Evolutionary conservation across 352 stramenopile species (phyloP), one percentile per base, ranked within the genome.

Genomic region (Phytophthora rubi): DNA sequence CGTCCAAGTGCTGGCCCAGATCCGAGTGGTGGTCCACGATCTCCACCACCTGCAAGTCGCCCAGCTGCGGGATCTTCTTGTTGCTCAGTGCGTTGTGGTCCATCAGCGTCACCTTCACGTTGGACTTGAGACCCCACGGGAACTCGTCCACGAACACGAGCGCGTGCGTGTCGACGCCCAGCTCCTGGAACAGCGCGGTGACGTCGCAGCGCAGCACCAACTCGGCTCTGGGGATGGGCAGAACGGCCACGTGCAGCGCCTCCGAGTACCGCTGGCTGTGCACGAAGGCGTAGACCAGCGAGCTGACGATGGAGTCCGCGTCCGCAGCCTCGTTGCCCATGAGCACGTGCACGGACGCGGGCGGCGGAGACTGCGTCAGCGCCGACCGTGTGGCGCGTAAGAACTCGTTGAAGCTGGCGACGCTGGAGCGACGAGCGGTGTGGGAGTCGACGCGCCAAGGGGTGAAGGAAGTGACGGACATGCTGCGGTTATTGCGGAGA

Each of bases 1-100:
- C 84, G 13, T 76, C 28, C 12, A 68, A 35, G 45, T 95, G 85
- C 49, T 76, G 64, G 35, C 80, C 71, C 18, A 88, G 49, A 68
- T 95, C 88, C 63, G 79, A 83, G 69, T 95, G 88, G 63, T 95
- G 86, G 59, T 95, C 88, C 47, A 94, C 48, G 66, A 95, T 94
- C 73, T 91, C 86, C 44, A 87, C 77, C 30, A 93, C 68, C 12
- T 86, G 55, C 35, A 74, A 53, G 33, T 64, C 48, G 4, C 59
- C 26, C 9, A 58, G 57, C 4, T 57, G 9, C 3, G 69, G 61
- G 33, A 90, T 77, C 62, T 75, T 78, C 79, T 88, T 91, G 60
- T 80, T 88, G 60, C 65, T 90, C 37, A 91, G 63, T 26, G 82
- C 80, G 61, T 95, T 93, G 68, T 95, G 88, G 73, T 95, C 88